Evolutionary conservation across 2,329 filamentous ascomycete species (phyloP).

Genomic region (Colletotrichum truncatum): DNA sequence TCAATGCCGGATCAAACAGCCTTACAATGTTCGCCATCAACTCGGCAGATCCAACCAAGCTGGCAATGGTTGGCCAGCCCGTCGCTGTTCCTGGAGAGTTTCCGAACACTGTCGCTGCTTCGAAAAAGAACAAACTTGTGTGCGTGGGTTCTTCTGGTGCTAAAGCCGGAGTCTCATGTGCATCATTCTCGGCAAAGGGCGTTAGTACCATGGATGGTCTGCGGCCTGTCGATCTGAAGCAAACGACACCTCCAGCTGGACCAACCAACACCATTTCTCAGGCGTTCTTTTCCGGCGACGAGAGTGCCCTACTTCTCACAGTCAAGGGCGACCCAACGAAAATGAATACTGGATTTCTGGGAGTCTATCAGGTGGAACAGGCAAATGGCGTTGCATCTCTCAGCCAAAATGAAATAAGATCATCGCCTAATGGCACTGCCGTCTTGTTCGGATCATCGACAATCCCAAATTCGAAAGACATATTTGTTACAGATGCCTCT

Average conservation of each 20-base stretch:
- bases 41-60: conserved; percentile 49
- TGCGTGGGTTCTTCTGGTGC: conserved; percentile 58
- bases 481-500: conserved; percentile 67
- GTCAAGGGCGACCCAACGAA: conserved; percentile 67
- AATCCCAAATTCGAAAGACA: conserved; percentile 51
- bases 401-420: conserved; percentile 38
- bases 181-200: conserved; percentile 46
- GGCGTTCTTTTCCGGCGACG: conserved; percentile 65
- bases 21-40: conserved; percentile 59
- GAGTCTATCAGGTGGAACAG: conserved; percentile 54
- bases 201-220: conserved; percentile 54
- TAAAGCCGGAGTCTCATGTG: conserved; percentile 55
- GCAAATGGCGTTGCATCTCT: conserved; percentile 19
- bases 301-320: conserved; percentile 59
- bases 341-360: conserved; percentile 67
- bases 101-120: conserved; percentile 60
- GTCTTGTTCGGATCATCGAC: conserved; percentile 63
- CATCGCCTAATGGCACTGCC: conserved; percentile 62
- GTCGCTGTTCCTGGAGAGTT: conserved; percentile 58
- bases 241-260: conserved; percentile 66
- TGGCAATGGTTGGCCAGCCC: conserved; percentile 54
- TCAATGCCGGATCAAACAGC: conserved; percentile 63
- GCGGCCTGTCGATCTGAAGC: conserved; percentile 57
- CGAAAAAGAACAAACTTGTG: conserved; percentile 48
- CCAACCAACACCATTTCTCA: conserved; percentile 69